Evolutionary conservation across 2,329 filamentous ascomycete genomes (phyloP), one percentile per base, ranked within the genome.

Genomic region (Ceratocystis huliohia): DNA sequence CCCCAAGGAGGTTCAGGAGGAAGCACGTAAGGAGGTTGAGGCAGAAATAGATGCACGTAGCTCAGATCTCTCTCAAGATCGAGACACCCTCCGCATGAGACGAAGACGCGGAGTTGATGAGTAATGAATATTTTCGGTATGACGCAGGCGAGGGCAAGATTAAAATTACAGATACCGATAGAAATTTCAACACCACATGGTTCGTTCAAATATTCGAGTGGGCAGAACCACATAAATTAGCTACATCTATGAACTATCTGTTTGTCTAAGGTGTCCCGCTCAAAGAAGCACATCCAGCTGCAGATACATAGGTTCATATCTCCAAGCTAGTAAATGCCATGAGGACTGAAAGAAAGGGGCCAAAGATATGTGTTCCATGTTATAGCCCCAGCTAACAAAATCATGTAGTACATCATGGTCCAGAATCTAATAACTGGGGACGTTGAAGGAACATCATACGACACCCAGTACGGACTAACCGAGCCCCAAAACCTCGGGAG

Each of bases 401-500:
- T 75, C 1, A 82, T 67, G 74, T 97, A 97, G 74, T 97, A 97
- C 1, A 82, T 78, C 2, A 88, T 75, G 0, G 89, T 93, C 89
- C 89, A 96, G 48, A 74, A 20, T 17, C 63, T 48, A 44, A 67
- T 59, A 41, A 45, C 71, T 70, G 70, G 69, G 6, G 69, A 69
- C 2, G 53, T 53, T 10, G 70, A 68, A 15, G 65, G 71, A 69
- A 67, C 70, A 69, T 71, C 72, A 66, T 56, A 70, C 66, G 50
- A 68, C 56, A 77, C 66, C 77, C 77, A 79, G 65, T 77, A 73
- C 13, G 78, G 82, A 71, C 86, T 83, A 2, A 96, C 84, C 7
- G 83, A 79, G 0, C 94, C 93, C 86, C 89, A 96, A 67, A 97
- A 77, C 5, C 91, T 83, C 25, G 94, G 94, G 63, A 97, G 78